These are phyloP conservation scores for Cadophora sp. DNA, from an alignment of 2,329 filamentous ascomycete genomes.

Conservation along the genomic window DNA sequence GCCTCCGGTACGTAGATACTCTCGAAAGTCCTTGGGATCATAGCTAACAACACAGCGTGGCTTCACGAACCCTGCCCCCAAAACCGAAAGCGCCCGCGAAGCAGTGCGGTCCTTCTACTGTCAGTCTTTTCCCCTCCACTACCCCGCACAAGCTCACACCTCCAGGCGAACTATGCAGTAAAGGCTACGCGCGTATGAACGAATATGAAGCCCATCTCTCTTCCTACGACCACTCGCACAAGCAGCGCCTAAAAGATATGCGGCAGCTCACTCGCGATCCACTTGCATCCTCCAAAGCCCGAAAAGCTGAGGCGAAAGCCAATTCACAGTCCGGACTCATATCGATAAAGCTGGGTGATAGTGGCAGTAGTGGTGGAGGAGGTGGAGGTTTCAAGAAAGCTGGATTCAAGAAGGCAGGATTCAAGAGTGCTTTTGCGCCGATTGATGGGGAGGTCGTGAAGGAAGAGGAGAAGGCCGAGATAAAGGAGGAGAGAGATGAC, in stretches of 20 bases:
- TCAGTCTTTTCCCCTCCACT: constrained; percentile 30
- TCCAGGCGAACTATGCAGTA: constrained; percentile 78
- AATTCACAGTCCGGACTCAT: constrained; percentile 66
- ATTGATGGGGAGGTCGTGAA: constrained; percentile 52
- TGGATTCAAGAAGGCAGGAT: constrained; percentile 82
- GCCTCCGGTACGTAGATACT: constrained; percentile 57
- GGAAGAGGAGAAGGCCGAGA: constrained; percentile 40
- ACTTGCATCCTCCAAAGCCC: constrained; percentile 66
- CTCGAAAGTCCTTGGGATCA: background rate
- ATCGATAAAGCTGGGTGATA: constrained; percentile 65
- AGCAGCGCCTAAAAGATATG: constrained; percentile 88
- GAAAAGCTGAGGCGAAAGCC: constrained; percentile 74
- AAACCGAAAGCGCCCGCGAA: constrained; percentile 71
- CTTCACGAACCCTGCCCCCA: constrained; percentile 53
- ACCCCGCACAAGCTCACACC: constrained; percentile 20
- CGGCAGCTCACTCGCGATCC: constrained; percentile 81
- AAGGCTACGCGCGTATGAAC: constrained; percentile 93
- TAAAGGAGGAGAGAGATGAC: constrained; percentile 31
- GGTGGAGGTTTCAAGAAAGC: constrained; percentile 68
- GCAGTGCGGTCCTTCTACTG: constrained; percentile 84
- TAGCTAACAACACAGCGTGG: constrained; percentile 47
- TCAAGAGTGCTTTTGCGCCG: constrained; percentile 76
- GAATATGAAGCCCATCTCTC: constrained; percentile 95
- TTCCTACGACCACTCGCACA: constrained; percentile 95
- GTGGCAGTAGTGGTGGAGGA: constrained; percentile 39